Base-by-base conservation (phyloP, 306 rosid genomes). In the Spatholobus suberectus region DNA sequence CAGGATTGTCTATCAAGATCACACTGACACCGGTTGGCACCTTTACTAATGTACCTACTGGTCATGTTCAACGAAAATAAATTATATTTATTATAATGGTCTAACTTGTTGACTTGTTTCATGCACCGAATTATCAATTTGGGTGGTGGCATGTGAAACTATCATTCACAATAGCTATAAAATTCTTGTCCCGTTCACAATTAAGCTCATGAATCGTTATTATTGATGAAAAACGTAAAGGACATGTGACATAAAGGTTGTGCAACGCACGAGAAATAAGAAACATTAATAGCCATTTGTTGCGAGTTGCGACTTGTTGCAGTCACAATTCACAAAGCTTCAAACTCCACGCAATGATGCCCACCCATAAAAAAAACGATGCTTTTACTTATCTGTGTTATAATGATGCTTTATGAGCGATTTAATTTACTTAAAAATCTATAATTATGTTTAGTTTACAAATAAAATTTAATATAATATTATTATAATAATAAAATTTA, bases 211-310 rank as follows among this genome's bases (percentile, higher is more conserved):
- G 0, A 35, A 69, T 65, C 26, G 3, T 54, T 52, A 38, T 11
- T 21, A 79, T 68, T 69, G 4, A 69, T 79, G 38, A 8, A 43
- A 43, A 26, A 69, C 43, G 73, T 20, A 32, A 0, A 12, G 52
- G 18, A 38, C 78, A 57, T 44, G 84, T 70, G 63, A 43, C 78
- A 80, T 58, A 58, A 80, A 71, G 72, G 63, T 32, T n/a, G 4
- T 51, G 21, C 37, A 55, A 27, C 61, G 35, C 63, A 80, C 79
- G 66, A 72, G 73, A 81, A 81, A 81, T 58, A 72, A 44, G 41
- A 63, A 47, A 81, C 54, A 41, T 29, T 80, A 57, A 72, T 52
- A 79, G 58, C 77, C 77, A 75, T 79, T 40, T 29, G 21, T 73
- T 58, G 73, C 72, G 18, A 59, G 38, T 29, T 58, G 38, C 21